Conservation (phyloP, 2,329 filamentous ascomycete species). For the Cercospora berteroae region DNA sequence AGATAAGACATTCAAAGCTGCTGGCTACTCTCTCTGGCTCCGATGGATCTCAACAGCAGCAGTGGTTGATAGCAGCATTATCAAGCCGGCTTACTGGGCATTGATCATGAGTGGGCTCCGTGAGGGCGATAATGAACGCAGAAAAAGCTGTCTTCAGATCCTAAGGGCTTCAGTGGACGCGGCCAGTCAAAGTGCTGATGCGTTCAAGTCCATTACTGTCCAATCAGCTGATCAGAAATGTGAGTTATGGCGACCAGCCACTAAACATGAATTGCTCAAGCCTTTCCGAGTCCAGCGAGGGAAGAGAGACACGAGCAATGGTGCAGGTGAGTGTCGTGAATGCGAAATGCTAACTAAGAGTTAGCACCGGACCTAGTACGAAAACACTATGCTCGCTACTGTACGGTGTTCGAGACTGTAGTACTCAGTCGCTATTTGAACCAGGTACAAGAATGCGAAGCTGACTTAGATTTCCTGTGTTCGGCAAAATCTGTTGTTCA, state of each 20-base stretch:
- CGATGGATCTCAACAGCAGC: slow-evolving; percentile 21
- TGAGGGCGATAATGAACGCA: slow-evolving; percentile 46
- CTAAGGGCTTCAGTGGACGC: slow-evolving; percentile 42
- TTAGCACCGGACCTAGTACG: slow-evolving; percentile 14
- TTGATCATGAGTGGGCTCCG: slow-evolving; percentile 41
- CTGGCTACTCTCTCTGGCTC: slow-evolving; percentile 33
- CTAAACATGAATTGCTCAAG: background rate
- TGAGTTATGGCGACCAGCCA: background rate
- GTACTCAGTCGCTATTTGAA: slow-evolving; percentile 51
- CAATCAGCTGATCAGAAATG: background rate
- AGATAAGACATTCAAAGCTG: slow-evolving; percentile 18
- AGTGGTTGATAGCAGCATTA: slow-evolving; percentile 10
- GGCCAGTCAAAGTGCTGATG: slow-evolving; percentile 23
- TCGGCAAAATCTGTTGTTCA: slow-evolving; percentile 39
- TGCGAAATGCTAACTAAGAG: slow-evolving; percentile 11
- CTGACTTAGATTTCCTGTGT: slow-evolving; percentile 43
- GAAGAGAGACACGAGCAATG: background rate
- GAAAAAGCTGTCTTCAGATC: slow-evolving; percentile 49
- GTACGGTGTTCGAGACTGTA: slow-evolving; percentile 49
- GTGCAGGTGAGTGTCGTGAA: slow-evolving; percentile 18
- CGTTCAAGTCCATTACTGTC: background rate
- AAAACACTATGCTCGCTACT: slow-evolving; percentile 45
- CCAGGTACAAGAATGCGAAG: slow-evolving; percentile 48
- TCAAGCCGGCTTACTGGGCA: slow-evolving; percentile 41
- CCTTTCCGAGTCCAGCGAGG: background rate